phyloP scores from a whole-genome alignment of 768 basidiomycete species.

The Mycena venus region DNA sequence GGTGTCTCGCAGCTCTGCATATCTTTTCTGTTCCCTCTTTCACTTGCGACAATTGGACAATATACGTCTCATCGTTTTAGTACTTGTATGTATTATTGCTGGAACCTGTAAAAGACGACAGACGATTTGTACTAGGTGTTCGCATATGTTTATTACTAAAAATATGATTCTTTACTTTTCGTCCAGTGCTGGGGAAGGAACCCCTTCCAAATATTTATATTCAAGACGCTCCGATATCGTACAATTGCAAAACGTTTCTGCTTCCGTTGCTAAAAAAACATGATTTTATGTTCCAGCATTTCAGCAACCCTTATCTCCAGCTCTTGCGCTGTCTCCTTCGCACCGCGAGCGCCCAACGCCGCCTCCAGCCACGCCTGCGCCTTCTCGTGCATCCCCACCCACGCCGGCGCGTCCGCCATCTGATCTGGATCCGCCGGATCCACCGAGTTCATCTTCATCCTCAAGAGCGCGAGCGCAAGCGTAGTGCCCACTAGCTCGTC shows the following conservation, averaged over 20 bases:
- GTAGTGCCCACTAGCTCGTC: slow-evolving; percentile 8
- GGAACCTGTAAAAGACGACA: too few species aligned
- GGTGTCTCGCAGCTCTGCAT: too few species aligned
- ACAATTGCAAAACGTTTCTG: too few species aligned
- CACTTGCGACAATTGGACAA: too few species aligned
- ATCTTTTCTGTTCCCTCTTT: too few species aligned
- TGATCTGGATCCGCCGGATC: background rate
- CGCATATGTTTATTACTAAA: too few species aligned
- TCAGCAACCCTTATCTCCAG: background rate
- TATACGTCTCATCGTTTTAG: too few species aligned
- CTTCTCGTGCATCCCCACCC: slow-evolving; percentile 27
- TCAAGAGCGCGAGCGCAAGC: slow-evolving; percentile 15
- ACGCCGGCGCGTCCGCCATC: slow-evolving; percentile 9
- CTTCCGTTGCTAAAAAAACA: background rate
- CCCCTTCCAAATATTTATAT: too few species aligned
- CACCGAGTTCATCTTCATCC: background rate
- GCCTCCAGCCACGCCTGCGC: background rate
- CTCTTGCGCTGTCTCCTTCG: background rate
- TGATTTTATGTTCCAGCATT: background rate
- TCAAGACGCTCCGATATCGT: background rate
- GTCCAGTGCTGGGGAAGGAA: too few species aligned
- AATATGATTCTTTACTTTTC: too few species aligned
- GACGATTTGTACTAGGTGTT: too few species aligned
- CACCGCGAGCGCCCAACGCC: background rate
- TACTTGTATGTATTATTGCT: too few species aligned